Percentiles rank a stretch among this genome's conserved stretches.
Conservation (phyloP, 805 yeast genomes). For the Debaryomyces maramus region DNA sequence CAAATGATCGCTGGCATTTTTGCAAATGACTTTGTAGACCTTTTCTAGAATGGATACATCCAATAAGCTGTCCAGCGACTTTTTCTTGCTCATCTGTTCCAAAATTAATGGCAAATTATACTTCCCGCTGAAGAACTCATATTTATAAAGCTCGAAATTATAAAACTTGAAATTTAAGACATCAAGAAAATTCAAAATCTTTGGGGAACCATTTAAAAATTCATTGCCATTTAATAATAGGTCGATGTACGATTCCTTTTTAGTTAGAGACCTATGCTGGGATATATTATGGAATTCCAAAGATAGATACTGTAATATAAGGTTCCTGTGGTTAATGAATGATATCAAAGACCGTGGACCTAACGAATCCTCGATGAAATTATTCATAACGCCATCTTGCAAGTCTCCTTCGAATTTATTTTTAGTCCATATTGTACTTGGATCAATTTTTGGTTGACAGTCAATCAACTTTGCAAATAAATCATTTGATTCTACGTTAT, state of each 20-base stretch:
- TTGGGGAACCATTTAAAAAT: constrained; percentile 60
- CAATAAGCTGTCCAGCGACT: constrained; percentile 30
- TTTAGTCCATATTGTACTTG: constrained; percentile 55
- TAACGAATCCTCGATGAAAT: constrained; percentile 30
- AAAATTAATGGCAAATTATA: constrained; percentile 37
- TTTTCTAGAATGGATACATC: constrained; percentile 39
- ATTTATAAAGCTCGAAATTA: constrained; percentile 44
- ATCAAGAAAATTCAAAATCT: constrained; percentile 68
- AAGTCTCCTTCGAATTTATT: constrained; percentile 44
- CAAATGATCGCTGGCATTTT: constrained; percentile 14
- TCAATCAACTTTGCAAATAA: constrained; percentile 54
- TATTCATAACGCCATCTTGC: constrained; percentile 24
- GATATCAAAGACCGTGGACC: constrained; percentile 56
- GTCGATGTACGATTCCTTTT: constrained; percentile 52
- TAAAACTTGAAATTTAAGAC: constrained; percentile 57
- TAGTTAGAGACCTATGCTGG: constrained; percentile 45
- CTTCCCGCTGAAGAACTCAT: constrained; percentile 23
- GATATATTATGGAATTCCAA: constrained; percentile 65
- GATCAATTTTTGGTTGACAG: constrained; percentile 55
- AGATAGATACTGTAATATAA: constrained; percentile 63
- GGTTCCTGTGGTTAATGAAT: constrained; percentile 61
- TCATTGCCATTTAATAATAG: constrained; percentile 52
- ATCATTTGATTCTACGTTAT: constrained; percentile 19
- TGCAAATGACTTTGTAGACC: constrained; percentile 21
- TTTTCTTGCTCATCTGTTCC: constrained; percentile 28